Evolutionary conservation across 352 stramenopile genomes (phyloP), one percentile per base, ranked within the genome.

Genomic region (Pythium pyrilobum): DNA sequence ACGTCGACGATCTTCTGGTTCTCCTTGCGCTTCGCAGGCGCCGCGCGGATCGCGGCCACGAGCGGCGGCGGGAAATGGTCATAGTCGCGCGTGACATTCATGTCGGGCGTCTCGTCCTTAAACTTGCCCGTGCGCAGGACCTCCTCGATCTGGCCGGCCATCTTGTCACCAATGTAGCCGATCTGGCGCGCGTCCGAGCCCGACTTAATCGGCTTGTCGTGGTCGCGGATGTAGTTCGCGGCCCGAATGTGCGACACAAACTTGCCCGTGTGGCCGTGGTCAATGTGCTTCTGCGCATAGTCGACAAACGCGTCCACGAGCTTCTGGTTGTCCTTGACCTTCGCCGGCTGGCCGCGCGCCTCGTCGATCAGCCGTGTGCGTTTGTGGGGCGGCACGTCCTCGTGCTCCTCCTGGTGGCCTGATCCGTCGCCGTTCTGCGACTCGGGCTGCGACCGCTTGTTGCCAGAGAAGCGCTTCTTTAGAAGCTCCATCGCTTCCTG

Each of bases 191-290:
- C 81, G 5, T 88, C 72, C 13, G 37, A 50, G 0, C 54, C 62
- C 16, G 74, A 77, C 27, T 59, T 72, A 41, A 91, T 87, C 7
- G 53, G 61, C 24, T 74, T 45, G 23, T 72, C 68, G 36, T 78
- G 70, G 31, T 84, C 59, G 12, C 73, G 74, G 40, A 89, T 88
- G 29, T 74, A 57, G 23, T 72, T 53, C n/a, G 81, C 81, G 10
- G 81, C 78, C 3, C 78, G 78, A 48, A 92, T 52, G 50, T 89
- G 78, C 3, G 76, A 77, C 12, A 85, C 71, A 10, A 77, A 81
- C 50, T 92, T 89, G 52, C 81, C 81, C 6, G 81, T 89, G 60
- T 92, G 81, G 1, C 81, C 81, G 5, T 49, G 66, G 27, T 80
- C 59, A 0, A 88, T 57, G 39, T 92, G 78, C 3, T 70, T 40